phyloP scores from a whole-genome alignment of 495 filamentous ascomycete genomes.

The Recurvomyces mirabilis region DNA sequence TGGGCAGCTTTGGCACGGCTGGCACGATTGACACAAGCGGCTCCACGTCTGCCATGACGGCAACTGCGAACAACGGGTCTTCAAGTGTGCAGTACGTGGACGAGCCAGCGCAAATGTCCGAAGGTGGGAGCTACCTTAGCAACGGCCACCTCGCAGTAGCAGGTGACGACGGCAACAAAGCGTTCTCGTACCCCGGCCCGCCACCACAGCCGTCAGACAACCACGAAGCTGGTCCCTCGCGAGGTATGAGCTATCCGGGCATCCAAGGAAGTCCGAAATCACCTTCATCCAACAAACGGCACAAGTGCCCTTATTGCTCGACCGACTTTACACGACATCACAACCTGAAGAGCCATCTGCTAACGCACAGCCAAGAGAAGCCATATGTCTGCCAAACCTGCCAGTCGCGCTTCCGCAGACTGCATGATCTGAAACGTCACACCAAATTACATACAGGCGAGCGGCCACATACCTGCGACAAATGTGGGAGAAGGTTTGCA shows the following conservation, averaged over 20 bases:
- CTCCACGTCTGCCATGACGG: conserved; percentile 34
- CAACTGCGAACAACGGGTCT: conserved; percentile 31
- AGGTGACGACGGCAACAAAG: conserved; percentile 24
- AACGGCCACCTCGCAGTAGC: conserved; percentile 19
- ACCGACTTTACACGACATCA: conserved; percentile 97
- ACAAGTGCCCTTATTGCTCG: conserved; percentile 90
- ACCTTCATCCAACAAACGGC: conserved; percentile 68
- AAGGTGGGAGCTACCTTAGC: conserved; percentile 17
- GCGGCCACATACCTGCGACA: conserved; percentile 84
- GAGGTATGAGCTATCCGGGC: conserved; percentile 68
- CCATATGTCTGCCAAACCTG: conserved; percentile 87
- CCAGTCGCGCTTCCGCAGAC: conserved; percentile 74
- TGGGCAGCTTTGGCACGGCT: conserved; percentile 6
- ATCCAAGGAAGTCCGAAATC: conserved; percentile 52
- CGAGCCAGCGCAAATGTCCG: conserved; percentile 21
- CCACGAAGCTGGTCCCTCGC: conserved; percentile 37
- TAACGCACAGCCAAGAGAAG: conserved; percentile 98
- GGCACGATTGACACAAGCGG: conserved; percentile 26
- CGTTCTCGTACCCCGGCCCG: conserved; percentile 34
- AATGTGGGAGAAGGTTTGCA: conserved; percentile 88
- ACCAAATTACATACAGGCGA: conserved; percentile 95
- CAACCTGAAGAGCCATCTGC: conserved; percentile 95
- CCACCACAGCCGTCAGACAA: conserved; percentile 27
- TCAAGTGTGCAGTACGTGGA: conserved; percentile 24
- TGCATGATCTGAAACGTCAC: conserved; percentile 94